Evolutionary conservation across 2,329 filamentous ascomycete genomes (phyloP).

Genomic region (Colletotrichum sp.): DNA sequence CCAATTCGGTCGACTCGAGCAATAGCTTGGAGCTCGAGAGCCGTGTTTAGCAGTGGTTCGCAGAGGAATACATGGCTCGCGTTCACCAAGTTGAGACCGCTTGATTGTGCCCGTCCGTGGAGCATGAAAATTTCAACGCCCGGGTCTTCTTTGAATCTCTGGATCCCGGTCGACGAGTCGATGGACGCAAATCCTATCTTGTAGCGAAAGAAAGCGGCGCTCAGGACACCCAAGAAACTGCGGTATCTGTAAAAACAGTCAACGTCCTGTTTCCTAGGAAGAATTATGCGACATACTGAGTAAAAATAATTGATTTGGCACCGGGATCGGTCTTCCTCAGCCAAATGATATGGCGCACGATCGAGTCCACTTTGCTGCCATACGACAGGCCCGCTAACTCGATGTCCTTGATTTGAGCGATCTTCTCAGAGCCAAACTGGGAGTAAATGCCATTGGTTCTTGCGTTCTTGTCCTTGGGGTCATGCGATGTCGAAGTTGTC

Average conservation of each 20-base stretch:
- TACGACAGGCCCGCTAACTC: slow-evolving; percentile 76
- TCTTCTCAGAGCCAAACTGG: slow-evolving; percentile 70
- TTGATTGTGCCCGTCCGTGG: slow-evolving; percentile 86
- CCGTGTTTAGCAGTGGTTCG: slow-evolving; percentile 91
- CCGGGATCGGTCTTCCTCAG: slow-evolving; percentile 83
- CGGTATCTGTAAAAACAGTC: slow-evolving; percentile 53
- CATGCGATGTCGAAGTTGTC: slow-evolving; percentile 3
- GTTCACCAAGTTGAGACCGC: slow-evolving; percentile 88
- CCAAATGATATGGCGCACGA: slow-evolving; percentile 84
- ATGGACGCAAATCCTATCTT: slow-evolving; percentile 77
- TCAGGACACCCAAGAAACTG: slow-evolving; percentile 78
- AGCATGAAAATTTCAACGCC: slow-evolving; percentile 82
- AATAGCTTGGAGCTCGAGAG: slow-evolving; percentile 92
- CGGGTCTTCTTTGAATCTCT: slow-evolving; percentile 77
- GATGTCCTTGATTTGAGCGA: slow-evolving; percentile 82
- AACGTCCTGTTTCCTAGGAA: background rate
- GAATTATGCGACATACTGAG: slow-evolving; percentile 57
- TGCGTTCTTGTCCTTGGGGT: background rate
- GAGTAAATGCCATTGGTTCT: slow-evolving; percentile 70
- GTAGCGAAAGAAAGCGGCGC: slow-evolving; percentile 70
- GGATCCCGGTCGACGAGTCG: slow-evolving; percentile 69
- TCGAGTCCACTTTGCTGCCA: slow-evolving; percentile 88
- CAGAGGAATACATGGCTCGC: slow-evolving; percentile 94
- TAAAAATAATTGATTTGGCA: slow-evolving; percentile 92
- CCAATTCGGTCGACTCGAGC: slow-evolving; percentile 95